Percentiles rank a stretch among this genome's conserved stretches.
phyloP scores from a whole-genome alignment of 345 rosid species.

The Viola odorata region DNA sequence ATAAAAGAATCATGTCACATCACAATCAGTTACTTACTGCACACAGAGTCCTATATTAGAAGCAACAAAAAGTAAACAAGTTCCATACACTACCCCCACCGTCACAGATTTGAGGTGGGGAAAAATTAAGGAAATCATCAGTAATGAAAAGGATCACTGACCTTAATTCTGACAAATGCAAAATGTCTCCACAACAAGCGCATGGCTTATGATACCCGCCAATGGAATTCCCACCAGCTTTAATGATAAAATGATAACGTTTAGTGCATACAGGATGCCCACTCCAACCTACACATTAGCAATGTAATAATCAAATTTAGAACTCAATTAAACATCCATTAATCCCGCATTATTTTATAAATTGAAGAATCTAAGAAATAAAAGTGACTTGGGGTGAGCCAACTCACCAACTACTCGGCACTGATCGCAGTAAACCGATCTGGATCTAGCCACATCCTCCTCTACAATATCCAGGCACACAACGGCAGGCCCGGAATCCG shows the following conservation, averaged over 20 bases:
- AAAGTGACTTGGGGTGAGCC: conserved; percentile 7
- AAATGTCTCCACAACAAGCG: conserved; percentile 43
- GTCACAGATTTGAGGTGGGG: no score
- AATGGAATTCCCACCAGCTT: conserved; percentile 53
- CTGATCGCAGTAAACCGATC: conserved; percentile 70
- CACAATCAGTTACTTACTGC: no score
- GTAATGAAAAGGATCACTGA: neutral
- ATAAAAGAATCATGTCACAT: no score
- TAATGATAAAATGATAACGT: conserved; percentile 65
- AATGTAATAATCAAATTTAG: neutral
- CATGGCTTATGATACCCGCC: conserved; percentile 53
- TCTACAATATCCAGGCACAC: conserved; percentile 52
- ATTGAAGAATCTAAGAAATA: neutral
- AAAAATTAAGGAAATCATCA: neutral
- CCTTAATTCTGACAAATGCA: conserved; percentile 57
- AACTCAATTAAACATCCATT: no score
- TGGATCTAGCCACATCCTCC: conserved; percentile 70
- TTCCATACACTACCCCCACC: no score
- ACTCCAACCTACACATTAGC: conserved; percentile 47
- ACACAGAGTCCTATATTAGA: no score
- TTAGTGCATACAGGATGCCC: conserved; percentile 60
- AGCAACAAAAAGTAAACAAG: no score
- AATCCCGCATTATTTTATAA: no score
- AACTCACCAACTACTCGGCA: conserved; percentile 81
- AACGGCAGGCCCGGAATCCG: conserved; percentile 26